phyloP scores from a whole-genome alignment of 306 rosid genomes.

The Quercus glauca region DNA sequence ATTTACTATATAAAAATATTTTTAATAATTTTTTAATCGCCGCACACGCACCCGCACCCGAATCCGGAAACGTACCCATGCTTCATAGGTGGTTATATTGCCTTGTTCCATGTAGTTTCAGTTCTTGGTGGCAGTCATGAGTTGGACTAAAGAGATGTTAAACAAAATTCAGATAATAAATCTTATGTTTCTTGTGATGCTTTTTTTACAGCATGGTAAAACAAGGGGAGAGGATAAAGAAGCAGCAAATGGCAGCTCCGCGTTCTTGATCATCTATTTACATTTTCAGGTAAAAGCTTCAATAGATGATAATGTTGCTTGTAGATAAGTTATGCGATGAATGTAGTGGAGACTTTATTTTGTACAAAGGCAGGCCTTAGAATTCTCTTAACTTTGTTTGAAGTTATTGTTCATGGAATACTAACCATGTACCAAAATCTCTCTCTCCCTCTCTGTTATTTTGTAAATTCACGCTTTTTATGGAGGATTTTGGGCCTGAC shows the following conservation, averaged over 20 bases:
- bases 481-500: not conserved
- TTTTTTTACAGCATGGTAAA: conserved; percentile 64
- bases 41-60: accelerated
- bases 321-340: not conserved
- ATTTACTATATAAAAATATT: too few relatives aligned
- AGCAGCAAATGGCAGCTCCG: conserved; percentile 90
- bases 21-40: too few relatives aligned
- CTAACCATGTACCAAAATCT: not conserved
- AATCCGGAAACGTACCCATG: too few relatives aligned
- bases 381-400: not conserved
- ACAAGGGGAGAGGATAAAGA: conserved; percentile 61
- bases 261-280: conserved; percentile 49
- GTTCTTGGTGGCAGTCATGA: not conserved
- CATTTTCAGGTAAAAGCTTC: not conserved
- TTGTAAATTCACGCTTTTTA: not conserved
- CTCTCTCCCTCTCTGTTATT: not conserved
- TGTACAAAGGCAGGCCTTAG: not conserved
- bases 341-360: not conserved
- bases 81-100: not conserved
- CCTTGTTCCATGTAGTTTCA: not conserved
- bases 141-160: not conserved
- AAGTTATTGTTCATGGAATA: not conserved
- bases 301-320: not conserved
- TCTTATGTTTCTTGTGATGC: conserved; percentile 5
- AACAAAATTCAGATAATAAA: conserved; percentile 5